phyloP scores from a whole-genome alignment of 306 rosid species.

The Cicer pinnatifidum region DNA sequence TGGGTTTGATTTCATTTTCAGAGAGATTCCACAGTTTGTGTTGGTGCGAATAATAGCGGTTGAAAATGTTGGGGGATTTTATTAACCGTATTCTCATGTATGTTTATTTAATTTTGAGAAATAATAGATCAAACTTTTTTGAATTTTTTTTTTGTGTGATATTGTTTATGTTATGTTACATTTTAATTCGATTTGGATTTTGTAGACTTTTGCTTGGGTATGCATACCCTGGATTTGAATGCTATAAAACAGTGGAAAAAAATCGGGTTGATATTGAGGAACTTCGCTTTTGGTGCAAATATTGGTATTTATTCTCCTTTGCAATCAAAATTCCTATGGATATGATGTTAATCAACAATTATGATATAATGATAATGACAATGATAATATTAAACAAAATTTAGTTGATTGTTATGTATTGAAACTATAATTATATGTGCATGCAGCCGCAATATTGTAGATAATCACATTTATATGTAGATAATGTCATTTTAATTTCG shows the following conservation, averaged over 20 bases:
- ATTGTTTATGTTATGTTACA: background rate
- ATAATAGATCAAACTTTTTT: background rate
- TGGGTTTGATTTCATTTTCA: slow-evolving; percentile 46
- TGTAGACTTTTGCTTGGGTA: slow-evolving; percentile 75
- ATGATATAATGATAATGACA: background rate
- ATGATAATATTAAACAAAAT: no score
- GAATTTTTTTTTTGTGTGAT: background rate
- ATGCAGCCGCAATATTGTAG: no score
- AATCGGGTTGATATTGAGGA: slow-evolving; percentile 66
- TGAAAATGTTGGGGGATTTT: slow-evolving; percentile 81
- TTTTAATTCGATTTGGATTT: slow-evolving; percentile 9
- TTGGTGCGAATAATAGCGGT: slow-evolving; percentile 18
- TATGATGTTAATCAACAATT: background rate
- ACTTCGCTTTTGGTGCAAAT: slow-evolving; percentile 96
- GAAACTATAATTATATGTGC: background rate
- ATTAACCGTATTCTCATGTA: slow-evolving; percentile 78
- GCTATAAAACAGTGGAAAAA: slow-evolving; percentile 79
- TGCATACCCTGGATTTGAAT: slow-evolving; percentile 92
- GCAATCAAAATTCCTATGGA: background rate
- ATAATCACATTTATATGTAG: no score
- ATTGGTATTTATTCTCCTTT: slow-evolving; percentile 59
- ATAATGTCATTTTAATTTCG: no score
- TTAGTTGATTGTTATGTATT: background rate
- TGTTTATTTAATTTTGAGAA: slow-evolving; percentile 37
- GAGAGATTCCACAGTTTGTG: slow-evolving; percentile 43